These are phyloP conservation scores for Thielaviopsis ethacetica DNA, from an alignment of 2,329 filamentous ascomycete species.

Conservation along the genomic window DNA sequence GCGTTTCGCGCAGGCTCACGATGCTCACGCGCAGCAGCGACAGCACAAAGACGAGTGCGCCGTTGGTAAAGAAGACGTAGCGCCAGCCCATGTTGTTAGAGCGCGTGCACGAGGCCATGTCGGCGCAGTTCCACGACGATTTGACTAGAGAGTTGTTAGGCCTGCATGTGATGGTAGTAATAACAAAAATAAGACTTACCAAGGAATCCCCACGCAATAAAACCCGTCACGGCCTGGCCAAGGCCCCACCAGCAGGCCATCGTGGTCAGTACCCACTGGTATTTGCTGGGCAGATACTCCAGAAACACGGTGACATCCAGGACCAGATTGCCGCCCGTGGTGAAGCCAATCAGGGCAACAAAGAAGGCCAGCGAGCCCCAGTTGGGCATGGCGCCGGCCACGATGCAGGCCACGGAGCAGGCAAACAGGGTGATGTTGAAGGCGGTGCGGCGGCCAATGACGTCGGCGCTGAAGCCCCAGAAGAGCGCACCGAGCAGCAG, in stretches of 20 bases:
- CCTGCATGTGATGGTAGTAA: no score
- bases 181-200: slow-evolving; percentile 17
- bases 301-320: slow-evolving; percentile 36
- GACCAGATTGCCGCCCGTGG: slow-evolving; percentile 32
- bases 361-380: slow-evolving; percentile 51
- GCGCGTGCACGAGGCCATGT: slow-evolving; percentile 22
- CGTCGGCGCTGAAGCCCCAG: slow-evolving; percentile 51
- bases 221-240: slow-evolving; percentile 30
- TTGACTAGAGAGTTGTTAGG: slow-evolving; percentile 15
- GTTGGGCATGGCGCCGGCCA: slow-evolving; percentile 50
- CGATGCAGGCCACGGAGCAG: slow-evolving; percentile 37
- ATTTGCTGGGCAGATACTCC: slow-evolving; percentile 30
- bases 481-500: slow-evolving; percentile 43
- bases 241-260: slow-evolving; percentile 35
- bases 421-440: slow-evolving; percentile 42
- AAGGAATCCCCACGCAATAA: slow-evolving; percentile 29
- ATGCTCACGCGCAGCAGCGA: slow-evolving; percentile 28
- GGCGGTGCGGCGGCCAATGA: slow-evolving; percentile 50
- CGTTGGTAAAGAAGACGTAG: slow-evolving; percentile 29
- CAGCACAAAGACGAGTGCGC: slow-evolving; percentile 26
- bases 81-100: slow-evolving; percentile 34
- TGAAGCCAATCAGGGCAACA: slow-evolving; percentile 33
- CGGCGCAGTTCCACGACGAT: slow-evolving; percentile 25
- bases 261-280: slow-evolving; percentile 31
- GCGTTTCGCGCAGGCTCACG: slow-evolving; percentile 32